phyloP scores from a whole-genome alignment of 805 yeast species.

The Teunomyces pallodes region DNA sequence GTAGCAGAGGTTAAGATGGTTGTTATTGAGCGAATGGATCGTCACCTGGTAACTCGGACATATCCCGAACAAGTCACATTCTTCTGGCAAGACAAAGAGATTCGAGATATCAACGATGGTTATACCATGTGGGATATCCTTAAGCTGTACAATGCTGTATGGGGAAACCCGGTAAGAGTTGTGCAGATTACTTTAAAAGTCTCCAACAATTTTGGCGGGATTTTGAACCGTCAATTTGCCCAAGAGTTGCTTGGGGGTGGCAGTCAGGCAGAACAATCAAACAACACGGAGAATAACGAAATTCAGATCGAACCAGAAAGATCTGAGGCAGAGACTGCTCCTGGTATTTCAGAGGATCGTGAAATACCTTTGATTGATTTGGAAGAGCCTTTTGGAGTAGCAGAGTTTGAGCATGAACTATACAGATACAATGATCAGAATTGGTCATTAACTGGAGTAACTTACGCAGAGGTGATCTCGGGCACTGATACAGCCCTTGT shows the following conservation, averaged over 20 bases:
- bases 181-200: not conserved
- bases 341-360: not conserved
- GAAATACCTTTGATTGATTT: not conserved
- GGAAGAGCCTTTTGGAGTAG: not conserved
- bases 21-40: constrained; percentile 20
- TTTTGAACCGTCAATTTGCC: constrained; percentile 25
- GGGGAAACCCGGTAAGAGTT: constrained; percentile 1
- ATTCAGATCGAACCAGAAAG: not conserved
- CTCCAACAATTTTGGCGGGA: constrained; percentile 14
- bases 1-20: constrained; percentile 17
- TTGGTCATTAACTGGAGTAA: constrained; percentile 25
- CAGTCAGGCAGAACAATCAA: not conserved
- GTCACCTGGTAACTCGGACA: constrained; percentile 21
- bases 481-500: constrained; percentile 15
- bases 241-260: constrained; percentile 16
- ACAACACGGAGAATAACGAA: not conserved
- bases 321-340: too few relatives aligned
- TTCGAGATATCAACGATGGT: not conserved
- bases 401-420: not conserved
- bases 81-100: constrained; percentile 8
- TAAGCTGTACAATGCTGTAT: not conserved
- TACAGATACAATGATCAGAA: not conserved
- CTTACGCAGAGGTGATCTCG: constrained; percentile 8
- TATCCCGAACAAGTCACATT: constrained; percentile 25
- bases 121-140: not conserved